Percentiles rank a stretch among this genome's conserved stretches.
phyloP scores from a whole-genome alignment of 1,284 basidiomycete genomes.

The Trametes hirsuta region DNA sequence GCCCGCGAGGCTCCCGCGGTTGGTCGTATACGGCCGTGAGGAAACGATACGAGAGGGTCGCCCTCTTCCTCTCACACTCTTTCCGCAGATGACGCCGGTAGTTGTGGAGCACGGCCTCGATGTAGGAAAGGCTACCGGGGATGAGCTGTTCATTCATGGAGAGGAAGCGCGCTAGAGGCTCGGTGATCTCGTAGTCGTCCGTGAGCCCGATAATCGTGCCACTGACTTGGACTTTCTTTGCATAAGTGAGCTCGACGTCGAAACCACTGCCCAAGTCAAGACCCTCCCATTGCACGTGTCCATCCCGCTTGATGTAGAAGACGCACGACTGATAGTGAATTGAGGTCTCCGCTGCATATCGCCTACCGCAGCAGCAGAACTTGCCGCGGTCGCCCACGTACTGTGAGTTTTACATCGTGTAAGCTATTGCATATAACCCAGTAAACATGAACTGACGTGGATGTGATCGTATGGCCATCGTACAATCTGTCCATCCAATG shows the following conservation, averaged over 20 bases:
- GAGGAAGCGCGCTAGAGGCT: constrained; percentile 67
- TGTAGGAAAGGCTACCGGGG: constrained; percentile 43
- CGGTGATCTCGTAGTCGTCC: constrained; percentile 69
- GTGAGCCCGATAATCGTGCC: constrained; percentile 68
- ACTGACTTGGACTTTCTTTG: constrained; percentile 51
- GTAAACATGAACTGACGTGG: constrained; percentile 42
- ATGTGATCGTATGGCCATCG: constrained; percentile 69
- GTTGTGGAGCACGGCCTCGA: constrained; percentile 52
- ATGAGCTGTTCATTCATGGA: constrained; percentile 62
- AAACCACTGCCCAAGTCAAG: constrained; percentile 75
- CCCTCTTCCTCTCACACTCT: constrained; percentile 58
- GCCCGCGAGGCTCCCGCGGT: constrained; percentile 47
- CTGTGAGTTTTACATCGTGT: constrained; percentile 34
- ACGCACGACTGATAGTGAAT: constrained; percentile 53
- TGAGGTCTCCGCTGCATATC: constrained; percentile 53
- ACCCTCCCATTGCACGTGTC: constrained; percentile 59
- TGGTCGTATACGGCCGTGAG: constrained; percentile 64
- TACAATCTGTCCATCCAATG: constrained; percentile 68
- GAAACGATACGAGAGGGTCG: constrained; percentile 69
- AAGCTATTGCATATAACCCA: not conserved
- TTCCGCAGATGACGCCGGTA: constrained; percentile 59
- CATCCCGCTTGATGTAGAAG: constrained; percentile 60
- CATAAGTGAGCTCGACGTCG: constrained; percentile 62
- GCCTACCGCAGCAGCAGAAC: constrained; percentile 46
- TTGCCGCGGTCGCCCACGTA: constrained; percentile 45